phyloP scores from a whole-genome alignment of 345 rosid genomes.

The Noccaea bulbosa region DNA sequence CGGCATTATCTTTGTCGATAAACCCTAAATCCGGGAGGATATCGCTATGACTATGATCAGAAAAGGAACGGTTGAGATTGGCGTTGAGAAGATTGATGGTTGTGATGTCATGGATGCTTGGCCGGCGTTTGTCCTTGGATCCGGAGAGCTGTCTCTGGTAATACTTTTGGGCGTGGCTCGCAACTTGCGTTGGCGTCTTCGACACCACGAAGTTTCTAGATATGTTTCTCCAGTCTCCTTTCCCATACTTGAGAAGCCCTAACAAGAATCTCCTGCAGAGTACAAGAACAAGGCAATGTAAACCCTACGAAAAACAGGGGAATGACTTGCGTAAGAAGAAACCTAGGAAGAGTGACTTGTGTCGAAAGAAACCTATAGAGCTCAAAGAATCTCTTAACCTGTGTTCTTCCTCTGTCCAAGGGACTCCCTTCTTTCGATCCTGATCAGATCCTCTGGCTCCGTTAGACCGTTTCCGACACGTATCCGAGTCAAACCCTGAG shows the following conservation, averaged over 20 bases:
- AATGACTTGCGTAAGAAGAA: conserved; percentile 5
- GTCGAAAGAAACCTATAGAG: not conserved
- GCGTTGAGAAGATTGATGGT: conserved; percentile 58
- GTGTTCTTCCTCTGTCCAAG: conserved; percentile 99
- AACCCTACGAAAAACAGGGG: conserved; percentile 30
- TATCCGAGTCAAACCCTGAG: conserved; percentile 46
- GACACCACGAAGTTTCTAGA: conserved; percentile 81
- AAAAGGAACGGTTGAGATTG: conserved; percentile 51
- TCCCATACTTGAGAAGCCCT: conserved; percentile 87
- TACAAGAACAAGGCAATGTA: conserved; percentile 18
- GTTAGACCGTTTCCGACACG: conserved; percentile 55
- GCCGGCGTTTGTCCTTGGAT: conserved; percentile 83
- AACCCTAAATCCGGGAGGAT: conserved; percentile 39
- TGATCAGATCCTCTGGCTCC: conserved; percentile 60
- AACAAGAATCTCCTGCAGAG: conserved; percentile 68
- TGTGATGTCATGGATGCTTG: conserved; percentile 95
- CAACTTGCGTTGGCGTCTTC: conserved; percentile 96
- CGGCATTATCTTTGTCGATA: conserved; percentile 28
- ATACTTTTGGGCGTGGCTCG: conserved; percentile 99
- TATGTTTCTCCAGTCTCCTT: conserved; percentile 99
- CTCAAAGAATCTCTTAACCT: conserved; percentile 49
- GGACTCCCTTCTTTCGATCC: conserved; percentile 91
- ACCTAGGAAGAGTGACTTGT: conserved; percentile 6
- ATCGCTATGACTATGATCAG: conserved; percentile 34
- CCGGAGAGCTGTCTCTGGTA: conserved; percentile 86